Base-by-base conservation (phyloP, 768 basidiomycete genomes). In the Agaricus subrufescens region DNA sequence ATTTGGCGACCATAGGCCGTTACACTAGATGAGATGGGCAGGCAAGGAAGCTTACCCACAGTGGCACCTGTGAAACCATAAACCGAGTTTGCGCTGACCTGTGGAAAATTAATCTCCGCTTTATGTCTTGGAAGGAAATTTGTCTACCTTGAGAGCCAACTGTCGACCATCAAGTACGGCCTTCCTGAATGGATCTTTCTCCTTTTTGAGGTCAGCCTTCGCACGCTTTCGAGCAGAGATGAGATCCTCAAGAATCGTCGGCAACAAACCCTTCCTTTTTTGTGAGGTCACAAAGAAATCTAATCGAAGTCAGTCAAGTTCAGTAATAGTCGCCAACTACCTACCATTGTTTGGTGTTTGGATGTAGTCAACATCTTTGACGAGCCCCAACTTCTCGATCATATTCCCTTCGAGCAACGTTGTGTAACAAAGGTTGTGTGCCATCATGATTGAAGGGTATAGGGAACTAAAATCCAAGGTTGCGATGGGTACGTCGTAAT, bases 401-500 rank as follows among this genome's bases (percentile, higher is more conserved):
- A 87, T 89, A 4, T 56, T 44, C 67, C 84, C 89, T 59, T 97
- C 91, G 38, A 98, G 69, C n/a, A 98, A 77, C 0, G 97, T 98
- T 0, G 97, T 98, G 66, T 98, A 99, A 69, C 97, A 99, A 0
- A 99, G 75, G 67, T 99, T 99, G 71, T 99, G 97, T 2, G 96
- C 97, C 95, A 98, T 98, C 97, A 99, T 99, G 73, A 99, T 98
- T 0, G 97, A 98, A 3, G 97, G 97, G 71, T 99, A 99, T 58
- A 99, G 79, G 1, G 95, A 98, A 57, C 93, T 94, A 74, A 99
- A 99, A 80, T 99, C 97, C 46, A 99, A 83, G 0, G 97, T 98
- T 11, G 97, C 95, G 64, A 99, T 98, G 1, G 97, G 97, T 0
- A 86, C 83, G 66, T 97, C 93, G 67, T 98, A 99, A 71, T 94